Conservation (phyloP, 352 stramenopile genomes). For the Phytophthora pisi region DNA sequence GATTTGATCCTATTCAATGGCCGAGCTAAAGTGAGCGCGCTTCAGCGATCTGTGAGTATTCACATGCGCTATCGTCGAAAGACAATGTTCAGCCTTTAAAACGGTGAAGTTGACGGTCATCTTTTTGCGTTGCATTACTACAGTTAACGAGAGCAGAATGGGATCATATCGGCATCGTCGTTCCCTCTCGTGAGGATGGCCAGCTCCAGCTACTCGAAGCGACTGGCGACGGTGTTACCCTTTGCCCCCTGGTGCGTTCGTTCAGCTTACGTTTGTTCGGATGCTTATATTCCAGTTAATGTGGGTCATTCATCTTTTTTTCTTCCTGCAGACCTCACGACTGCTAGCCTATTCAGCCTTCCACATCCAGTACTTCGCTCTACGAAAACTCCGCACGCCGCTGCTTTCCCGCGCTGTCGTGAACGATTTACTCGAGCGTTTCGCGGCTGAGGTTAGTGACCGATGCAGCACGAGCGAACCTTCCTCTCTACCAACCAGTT, state of each 20-base stretch:
- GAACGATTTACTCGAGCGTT: conserved; percentile 51
- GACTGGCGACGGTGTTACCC: conserved; percentile 67
- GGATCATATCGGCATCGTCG: conserved; percentile 67
- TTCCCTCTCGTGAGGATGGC: conserved; percentile 27
- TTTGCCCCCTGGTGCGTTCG: conserved; percentile 47
- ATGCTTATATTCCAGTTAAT: no score
- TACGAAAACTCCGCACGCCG: conserved; percentile 59
- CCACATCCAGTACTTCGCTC: conserved; percentile 53
- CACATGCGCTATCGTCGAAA: not conserved
- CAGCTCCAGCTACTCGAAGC: conserved; percentile 59
- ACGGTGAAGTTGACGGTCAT: no score
- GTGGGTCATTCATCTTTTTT: not conserved
- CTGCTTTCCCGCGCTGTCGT: conserved; percentile 51
- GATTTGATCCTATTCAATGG: conserved; percentile 72
- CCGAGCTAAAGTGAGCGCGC: conserved; percentile 43
- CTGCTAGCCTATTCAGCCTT: conserved; percentile 40
- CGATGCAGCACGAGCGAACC: not conserved
- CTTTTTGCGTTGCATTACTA: not conserved
- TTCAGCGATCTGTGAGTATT: conserved; percentile 55
- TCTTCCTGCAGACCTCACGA: conserved; percentile 15
- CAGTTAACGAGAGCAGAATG: conserved; percentile 68
- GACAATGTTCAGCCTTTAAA: no score
- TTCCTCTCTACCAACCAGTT: not conserved
- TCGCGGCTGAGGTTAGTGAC: conserved; percentile 38
- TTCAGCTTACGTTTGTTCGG: not conserved